phyloP scores from a whole-genome alignment of 768 basidiomycete species.

The Russula vinacea region DNA sequence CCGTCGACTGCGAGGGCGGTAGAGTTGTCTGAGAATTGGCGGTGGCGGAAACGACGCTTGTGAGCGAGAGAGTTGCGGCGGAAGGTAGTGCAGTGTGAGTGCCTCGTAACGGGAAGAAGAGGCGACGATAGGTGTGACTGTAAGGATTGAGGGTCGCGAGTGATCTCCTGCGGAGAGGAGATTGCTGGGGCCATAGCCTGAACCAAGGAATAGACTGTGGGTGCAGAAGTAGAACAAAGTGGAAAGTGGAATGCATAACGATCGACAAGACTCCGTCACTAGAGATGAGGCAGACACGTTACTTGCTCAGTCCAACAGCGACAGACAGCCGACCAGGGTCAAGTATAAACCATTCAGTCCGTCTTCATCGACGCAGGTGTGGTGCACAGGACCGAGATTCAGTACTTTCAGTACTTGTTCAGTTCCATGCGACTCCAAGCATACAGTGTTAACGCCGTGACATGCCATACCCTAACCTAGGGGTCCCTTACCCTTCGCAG shows the following conservation, averaged over 20 bases:
- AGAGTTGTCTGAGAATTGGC: conserved; percentile 5
- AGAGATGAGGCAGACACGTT: not conserved
- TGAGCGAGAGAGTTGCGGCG: conserved; percentile 10
- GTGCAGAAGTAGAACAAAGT: conserved; percentile 13
- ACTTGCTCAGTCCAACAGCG: conserved; percentile 2
- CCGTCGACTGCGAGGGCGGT: not conserved
- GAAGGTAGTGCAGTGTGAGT: conserved; percentile 2
- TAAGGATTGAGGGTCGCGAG: not conserved
- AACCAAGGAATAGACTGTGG: conserved; percentile 18
- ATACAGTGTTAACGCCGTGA: not conserved
- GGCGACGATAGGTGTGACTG: not conserved
- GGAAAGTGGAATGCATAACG: conserved; percentile 17
- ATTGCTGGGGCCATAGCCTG: conserved; percentile 23
- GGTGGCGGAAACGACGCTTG: conserved; percentile 18
- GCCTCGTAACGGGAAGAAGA: not conserved
- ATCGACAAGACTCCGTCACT: not conserved
- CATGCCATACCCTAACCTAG: too few species aligned
- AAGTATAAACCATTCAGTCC: not conserved
- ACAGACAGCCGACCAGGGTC: not conserved
- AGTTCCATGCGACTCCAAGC: too few species aligned
- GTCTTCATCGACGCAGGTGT: not conserved
- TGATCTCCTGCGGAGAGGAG: conserved; percentile 12
- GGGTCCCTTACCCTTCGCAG: too few species aligned
- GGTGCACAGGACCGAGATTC: too few species aligned
- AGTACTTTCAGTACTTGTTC: too few species aligned